Base-by-base conservation (phyloP, 2,329 filamentous ascomycete species). In the Arthrobotrys megalospora region DNA sequence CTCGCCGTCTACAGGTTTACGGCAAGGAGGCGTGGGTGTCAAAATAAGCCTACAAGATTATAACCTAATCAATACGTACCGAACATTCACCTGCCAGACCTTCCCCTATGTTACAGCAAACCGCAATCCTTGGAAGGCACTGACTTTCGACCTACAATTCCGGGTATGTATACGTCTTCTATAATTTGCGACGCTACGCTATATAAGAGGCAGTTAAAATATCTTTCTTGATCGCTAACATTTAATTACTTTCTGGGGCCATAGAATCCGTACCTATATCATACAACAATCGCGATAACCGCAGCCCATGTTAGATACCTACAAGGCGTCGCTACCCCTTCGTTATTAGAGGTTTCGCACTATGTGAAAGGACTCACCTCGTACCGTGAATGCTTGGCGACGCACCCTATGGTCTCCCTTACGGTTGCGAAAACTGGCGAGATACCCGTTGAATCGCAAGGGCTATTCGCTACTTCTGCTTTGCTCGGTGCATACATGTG, bases 81-180 rank as follows among this genome's bases (percentile, higher is more conserved):
- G 73, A 2, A 77, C 7, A 3, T 65, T 71, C 6, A 77, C 73
- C 0, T 77, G 66, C 21, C 48, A 67, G 8, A 77, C 73, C 0
- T 77, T 77, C 28, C 73, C 73, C 8, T 71, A 70, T 32, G 73
- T 62, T 6, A 66, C 58, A 8, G n/a, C 41, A 11, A 16, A 6
- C 12, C 38, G 41, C 10, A 77, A 77, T 48, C 73, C 73, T 3
- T 77, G 73, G 73, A 70, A 70, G 38, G 6, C n/a, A 3, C 34
- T 77, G 21, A 71, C 73, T 24, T 77, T 77, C 11, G 73, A 77
- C 24, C 34, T 71, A 12, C 73, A 77, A 36, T 77, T 77, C 47
- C 41, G 21, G 24, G 73, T 77, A 67, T 38, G 55, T 21, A 2
- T 1, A 14, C 16, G 3, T 8, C 3, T n/a, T 1, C n/a, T 16